phyloP scores from a whole-genome alignment of 2,329 filamentous ascomycete genomes.

The Metarhizium robertsii region DNA sequence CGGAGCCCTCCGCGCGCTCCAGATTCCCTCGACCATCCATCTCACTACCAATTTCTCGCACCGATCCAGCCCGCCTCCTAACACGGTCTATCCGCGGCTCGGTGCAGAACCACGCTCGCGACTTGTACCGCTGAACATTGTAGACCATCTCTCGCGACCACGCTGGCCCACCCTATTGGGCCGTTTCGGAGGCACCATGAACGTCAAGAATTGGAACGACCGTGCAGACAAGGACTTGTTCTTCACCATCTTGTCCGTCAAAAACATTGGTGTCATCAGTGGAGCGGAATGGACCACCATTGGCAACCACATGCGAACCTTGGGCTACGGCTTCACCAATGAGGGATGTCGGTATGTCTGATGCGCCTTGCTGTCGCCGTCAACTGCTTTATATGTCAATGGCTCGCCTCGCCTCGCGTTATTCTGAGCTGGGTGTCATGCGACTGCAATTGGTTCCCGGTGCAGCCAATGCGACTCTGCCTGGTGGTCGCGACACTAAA shows the following conservation, averaged over 20 bases:
- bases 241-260: constrained; percentile 52
- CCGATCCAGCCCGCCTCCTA: constrained; percentile 25
- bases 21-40: constrained; percentile 19
- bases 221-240: constrained; percentile 54
- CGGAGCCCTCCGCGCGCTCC: constrained; percentile 13
- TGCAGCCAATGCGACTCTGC: neutral
- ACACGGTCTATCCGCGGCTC: constrained; percentile 21
- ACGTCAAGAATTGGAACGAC: constrained; percentile 54
- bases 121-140: neutral
- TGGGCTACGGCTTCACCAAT: constrained; percentile 56
- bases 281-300: constrained; percentile 53
- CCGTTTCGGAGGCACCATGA: constrained; percentile 22
- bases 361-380: neutral
- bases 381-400: neutral
- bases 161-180: constrained; percentile 3
- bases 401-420: neutral
- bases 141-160: constrained; percentile 8
- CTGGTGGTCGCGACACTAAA: neutral
- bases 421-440: neutral
- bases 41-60: constrained; percentile 33
- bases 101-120: constrained; percentile 2
- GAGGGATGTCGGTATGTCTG: constrained; percentile 51
- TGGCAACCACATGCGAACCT: constrained; percentile 48
- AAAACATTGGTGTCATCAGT: constrained; percentile 55
- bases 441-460: neutral